Evolutionary conservation across 2,329 filamentous ascomycete species (phyloP).

Genomic region (Davidsoniella neocaledoniae): DNA sequence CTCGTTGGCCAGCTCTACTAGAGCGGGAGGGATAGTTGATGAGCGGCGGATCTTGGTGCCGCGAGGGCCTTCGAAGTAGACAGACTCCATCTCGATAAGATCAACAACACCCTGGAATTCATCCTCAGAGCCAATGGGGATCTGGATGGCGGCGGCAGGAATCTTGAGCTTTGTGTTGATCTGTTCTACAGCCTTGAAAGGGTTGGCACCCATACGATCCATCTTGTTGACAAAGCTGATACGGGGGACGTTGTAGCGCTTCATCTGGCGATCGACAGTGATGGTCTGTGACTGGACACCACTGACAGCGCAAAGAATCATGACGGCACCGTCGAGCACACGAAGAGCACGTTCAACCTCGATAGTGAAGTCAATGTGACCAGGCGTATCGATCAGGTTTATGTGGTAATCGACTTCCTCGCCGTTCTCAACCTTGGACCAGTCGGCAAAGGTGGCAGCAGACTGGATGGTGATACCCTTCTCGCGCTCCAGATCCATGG

Average conservation of each 20-base stretch:
- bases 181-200: constrained; percentile 92
- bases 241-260: constrained; percentile 88
- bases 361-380: constrained; percentile 98
- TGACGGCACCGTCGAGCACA: constrained; percentile 89
- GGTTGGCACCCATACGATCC: constrained; percentile 97
- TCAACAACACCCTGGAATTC: constrained; percentile 87
- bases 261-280: constrained; percentile 96
- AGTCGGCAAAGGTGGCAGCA: constrained; percentile 93
- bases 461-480: constrained; percentile 96
- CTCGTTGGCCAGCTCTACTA: constrained; percentile 61
- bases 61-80: constrained; percentile 76
- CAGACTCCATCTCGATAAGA: constrained; percentile 75
- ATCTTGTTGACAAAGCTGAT: constrained; percentile 99
- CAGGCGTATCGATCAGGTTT: constrained; percentile 96
- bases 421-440: constrained; percentile 71
- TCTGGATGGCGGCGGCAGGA: constrained; percentile 79
- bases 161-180: constrained; percentile 95
- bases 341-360: constrained; percentile 91
- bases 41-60: constrained; percentile 62
- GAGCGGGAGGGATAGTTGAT: constrained; percentile 68
- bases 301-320: constrained; percentile 95
- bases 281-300: constrained; percentile 97
- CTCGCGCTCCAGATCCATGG: constrained; percentile 90
- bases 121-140: constrained; percentile 86
- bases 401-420: constrained; percentile 87